These are phyloP conservation scores for Lentinula boryana DNA, from an alignment of 768 basidiomycete genomes.

Conservation along the genomic window DNA sequence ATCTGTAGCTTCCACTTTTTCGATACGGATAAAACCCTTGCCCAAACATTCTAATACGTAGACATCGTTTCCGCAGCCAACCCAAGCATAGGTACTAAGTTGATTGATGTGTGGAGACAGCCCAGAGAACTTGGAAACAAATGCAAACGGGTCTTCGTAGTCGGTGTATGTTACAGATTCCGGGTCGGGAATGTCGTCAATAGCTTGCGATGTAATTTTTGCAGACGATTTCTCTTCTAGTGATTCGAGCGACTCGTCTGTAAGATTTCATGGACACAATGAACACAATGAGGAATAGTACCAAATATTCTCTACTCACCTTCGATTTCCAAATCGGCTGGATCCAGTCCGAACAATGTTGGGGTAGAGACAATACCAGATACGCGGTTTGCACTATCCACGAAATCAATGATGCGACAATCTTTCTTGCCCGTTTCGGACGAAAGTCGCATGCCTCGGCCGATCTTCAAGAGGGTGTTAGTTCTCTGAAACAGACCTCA, in stretches of 20 bases:
- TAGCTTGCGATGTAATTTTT: slow-evolving; percentile 16
- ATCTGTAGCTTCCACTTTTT: slow-evolving; percentile 31
- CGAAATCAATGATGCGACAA: slow-evolving; percentile 89
- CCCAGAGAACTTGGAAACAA: slow-evolving; percentile 44
- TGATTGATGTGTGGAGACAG: slow-evolving; percentile 42
- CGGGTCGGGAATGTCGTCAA: slow-evolving; percentile 42
- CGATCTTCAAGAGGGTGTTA: slow-evolving; percentile 51
- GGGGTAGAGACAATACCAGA: slow-evolving; percentile 73
- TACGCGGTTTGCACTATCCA: slow-evolving; percentile 66
- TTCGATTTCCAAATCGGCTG: slow-evolving; percentile 54
- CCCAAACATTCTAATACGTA: slow-evolving; percentile 76
- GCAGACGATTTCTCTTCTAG: slow-evolving; percentile 37
- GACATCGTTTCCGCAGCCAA: slow-evolving; percentile 64
- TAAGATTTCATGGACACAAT: background rate
- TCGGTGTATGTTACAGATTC: slow-evolving; percentile 69
- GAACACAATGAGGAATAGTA: background rate
- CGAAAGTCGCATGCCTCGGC: slow-evolving; percentile 85
- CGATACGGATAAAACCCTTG: slow-evolving; percentile 62
- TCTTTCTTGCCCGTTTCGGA: slow-evolving; percentile 74
- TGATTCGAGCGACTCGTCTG: slow-evolving; percentile 48
- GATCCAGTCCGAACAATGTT: slow-evolving; percentile 81
- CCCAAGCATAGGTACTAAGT: slow-evolving; percentile 67
- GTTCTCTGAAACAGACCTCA: background rate
- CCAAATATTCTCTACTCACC: slow-evolving; percentile 30
- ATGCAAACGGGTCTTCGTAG: slow-evolving; percentile 66